phyloP scores from a whole-genome alignment of 306 rosid genomes.

The Hippophae gyantsensis region DNA sequence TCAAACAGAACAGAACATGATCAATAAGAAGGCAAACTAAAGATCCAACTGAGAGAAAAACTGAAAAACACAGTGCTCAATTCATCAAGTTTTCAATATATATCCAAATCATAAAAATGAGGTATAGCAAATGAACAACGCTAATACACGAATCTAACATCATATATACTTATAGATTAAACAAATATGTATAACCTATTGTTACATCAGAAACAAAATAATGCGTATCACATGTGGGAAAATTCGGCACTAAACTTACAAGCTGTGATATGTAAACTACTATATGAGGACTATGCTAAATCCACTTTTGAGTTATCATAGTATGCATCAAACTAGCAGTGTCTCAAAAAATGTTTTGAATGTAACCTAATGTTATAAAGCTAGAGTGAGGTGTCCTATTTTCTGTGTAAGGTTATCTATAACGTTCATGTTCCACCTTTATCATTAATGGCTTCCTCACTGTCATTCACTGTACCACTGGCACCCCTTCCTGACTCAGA shows the following conservation, averaged over 20 bases:
- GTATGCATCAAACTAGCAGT: background rate
- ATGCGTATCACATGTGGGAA: too few species aligned
- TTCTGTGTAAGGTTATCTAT: constrained; percentile 17
- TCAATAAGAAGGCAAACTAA: too few species aligned
- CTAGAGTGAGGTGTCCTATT: constrained; percentile 30
- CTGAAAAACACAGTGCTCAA: background rate
- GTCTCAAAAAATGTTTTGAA: background rate
- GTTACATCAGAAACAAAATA: constrained; percentile 1
- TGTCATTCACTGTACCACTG: constrained; percentile 7
- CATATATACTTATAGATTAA: constrained; percentile 10
- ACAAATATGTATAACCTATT: background rate
- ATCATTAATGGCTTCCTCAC: constrained; percentile 5
- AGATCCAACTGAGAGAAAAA: too few species aligned
- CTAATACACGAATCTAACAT: background rate
- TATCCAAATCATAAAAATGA: background rate
- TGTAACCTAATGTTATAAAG: constrained; percentile 7
- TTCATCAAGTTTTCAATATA: background rate
- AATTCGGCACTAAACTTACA: too few species aligned
- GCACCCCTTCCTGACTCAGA: constrained; percentile 9
- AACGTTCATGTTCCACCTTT: constrained; percentile 14
- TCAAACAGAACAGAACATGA: too few species aligned
- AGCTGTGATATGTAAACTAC: too few species aligned
- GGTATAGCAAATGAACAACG: background rate
- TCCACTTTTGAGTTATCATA: background rate
- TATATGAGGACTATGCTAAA: background rate